Evolutionary conservation across 257 asterid genomes (phyloP), one percentile per base, ranked within the genome.

Genomic region (Misopates orontium): DNA sequence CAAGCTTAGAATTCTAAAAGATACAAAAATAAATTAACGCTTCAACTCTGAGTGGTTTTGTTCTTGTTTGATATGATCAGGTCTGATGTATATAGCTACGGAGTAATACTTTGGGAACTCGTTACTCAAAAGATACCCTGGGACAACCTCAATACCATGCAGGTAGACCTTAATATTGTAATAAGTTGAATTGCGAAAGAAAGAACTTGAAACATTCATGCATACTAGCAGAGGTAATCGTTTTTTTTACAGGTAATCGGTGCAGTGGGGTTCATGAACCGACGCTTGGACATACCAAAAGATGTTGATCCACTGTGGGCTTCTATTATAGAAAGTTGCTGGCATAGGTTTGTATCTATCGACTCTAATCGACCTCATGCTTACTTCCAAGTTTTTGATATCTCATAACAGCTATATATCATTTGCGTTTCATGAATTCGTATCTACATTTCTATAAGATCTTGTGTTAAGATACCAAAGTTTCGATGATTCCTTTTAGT

Each of bases 251-350:
- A 93, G 99, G 97, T 93, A 45, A 84, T 93, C 47, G 97, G 95
- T 68, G 96, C 97, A 48, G 97, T 93, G 75, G 99, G 97, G n/a
- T 93, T 93, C 80, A 93, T 93, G 97, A 80, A 90, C 75, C 97
- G 83, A 75, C 83, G 88, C 47, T 81, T 93, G 42, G 96, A 93
- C 58, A 80, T 90, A 63, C 99, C 99, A 23, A 70, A 60, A 60
- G 94, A 90, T 50, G 78, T 86, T 14, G 87, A 87, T 70, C 87
- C 94, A 3, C 83, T 83, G 60, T 93, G 97, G 97, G 86, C 74
- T 62, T 81, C 95, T 20, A 67, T 93, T 54, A 86, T 90, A n/a
- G 92, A 86, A 81, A 87, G 92, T 85, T 90, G 97, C 77, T 93
- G 95, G 96, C 83, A 71, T 25, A 85, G 86, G 99, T 90, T 65